Conservation (phyloP, 1,284 basidiomycete species). For the Moniliophthora roreri region DNA sequence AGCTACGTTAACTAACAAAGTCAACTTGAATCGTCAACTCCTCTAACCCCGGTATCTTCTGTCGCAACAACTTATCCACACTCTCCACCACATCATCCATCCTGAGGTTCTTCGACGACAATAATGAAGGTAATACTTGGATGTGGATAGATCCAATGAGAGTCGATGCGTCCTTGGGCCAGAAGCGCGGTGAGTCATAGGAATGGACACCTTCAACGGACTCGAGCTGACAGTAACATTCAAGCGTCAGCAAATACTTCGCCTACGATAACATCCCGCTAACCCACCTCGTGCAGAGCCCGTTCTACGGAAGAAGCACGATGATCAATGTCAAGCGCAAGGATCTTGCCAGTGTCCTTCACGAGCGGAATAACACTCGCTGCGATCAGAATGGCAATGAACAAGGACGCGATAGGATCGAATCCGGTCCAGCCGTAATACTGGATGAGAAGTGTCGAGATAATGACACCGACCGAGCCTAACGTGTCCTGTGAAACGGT, state of each 20-base stretch:
- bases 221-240: slow-evolving; percentile 31
- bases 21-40: slow-evolving; percentile 89
- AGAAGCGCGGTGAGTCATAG: slow-evolving; percentile 85
- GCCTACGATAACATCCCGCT: slow-evolving; percentile 7
- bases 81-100: slow-evolving; percentile 73
- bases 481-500: slow-evolving; percentile 65
- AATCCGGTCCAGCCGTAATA: slow-evolving; percentile 99
- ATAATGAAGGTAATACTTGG: slow-evolving; percentile 63
- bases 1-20: too few species aligned
- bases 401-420: slow-evolving; percentile 96
- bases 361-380: slow-evolving; percentile 95
- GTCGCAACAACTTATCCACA: slow-evolving; percentile 72
- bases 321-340: slow-evolving; percentile 84
- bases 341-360: slow-evolving; percentile 87
- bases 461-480: slow-evolving; percentile 97
- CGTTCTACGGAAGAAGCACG: slow-evolving; percentile 64
- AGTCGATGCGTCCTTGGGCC: slow-evolving; percentile 90
- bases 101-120: slow-evolving; percentile 53
- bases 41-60: slow-evolving; percentile 75
- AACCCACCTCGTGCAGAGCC: slow-evolving; percentile 76
- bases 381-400: slow-evolving; percentile 95
- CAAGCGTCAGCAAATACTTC: neutral
- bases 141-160: slow-evolving; percentile 91
- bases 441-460: slow-evolving; percentile 94
- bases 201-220: slow-evolving; percentile 78